These are phyloP conservation scores for Chromera velia DNA, from an alignment of 73 alveolate species.

Conservation along the genomic window DNA sequence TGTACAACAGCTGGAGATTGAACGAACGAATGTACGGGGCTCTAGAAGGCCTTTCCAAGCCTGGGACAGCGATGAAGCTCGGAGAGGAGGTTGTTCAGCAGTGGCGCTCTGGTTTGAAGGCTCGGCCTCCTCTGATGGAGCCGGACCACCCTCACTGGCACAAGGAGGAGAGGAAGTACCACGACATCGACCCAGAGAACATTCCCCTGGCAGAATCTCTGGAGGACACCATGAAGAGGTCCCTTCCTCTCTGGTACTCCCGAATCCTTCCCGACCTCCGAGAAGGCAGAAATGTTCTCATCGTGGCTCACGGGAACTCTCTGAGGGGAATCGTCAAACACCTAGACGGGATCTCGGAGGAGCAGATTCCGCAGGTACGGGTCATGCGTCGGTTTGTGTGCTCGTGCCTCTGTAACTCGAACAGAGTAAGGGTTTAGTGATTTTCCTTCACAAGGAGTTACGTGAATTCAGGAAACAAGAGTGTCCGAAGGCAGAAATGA, in stretches of 20 bases:
- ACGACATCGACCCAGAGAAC: constrained; percentile 61
- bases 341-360: constrained; percentile 71
- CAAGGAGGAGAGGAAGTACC: constrained; percentile 55
- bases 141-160: constrained; percentile 66
- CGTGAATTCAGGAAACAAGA: too few species aligned
- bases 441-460: too few species aligned
- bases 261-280: constrained; percentile 66
- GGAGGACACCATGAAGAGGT: constrained; percentile 74
- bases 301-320: constrained; percentile 89
- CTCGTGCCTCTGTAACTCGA: too few species aligned
- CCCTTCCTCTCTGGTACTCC: constrained; percentile 83
- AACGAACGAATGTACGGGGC: constrained; percentile 97
- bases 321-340: constrained; percentile 84
- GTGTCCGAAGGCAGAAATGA: too few species aligned
- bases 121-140: constrained; percentile 82
- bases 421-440: too few species aligned
- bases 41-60: constrained; percentile 86
- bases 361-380: constrained; percentile 52
- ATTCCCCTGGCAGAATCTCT: constrained; percentile 85
- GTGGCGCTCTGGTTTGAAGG: constrained; percentile 85
- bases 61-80: constrained; percentile 60
- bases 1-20: constrained; percentile 79
- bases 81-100: constrained; percentile 45
- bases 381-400: too few species aligned
- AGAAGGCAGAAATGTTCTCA: constrained; percentile 74